A percentile compares a stretch with the other conserved stretches of the same genome.
Evolutionary conservation across 768 basidiomycete species (phyloP).

Genomic region (Pleurotus tuoliensis): DNA sequence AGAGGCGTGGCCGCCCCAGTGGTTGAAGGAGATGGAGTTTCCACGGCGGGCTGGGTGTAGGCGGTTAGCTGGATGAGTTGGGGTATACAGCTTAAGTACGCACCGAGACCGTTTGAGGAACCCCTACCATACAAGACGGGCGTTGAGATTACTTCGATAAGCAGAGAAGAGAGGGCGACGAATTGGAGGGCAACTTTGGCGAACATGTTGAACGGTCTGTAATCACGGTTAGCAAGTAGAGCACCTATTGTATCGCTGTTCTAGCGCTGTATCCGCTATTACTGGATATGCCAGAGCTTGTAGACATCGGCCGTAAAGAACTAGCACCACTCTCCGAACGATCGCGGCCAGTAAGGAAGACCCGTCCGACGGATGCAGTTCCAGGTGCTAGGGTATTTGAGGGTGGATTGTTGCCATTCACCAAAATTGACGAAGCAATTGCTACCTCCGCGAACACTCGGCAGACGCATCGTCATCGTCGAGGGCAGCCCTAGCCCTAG

Average conservation of each 20-base stretch:
- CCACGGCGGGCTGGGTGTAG: too few relatives aligned
- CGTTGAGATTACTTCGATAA: too few relatives aligned
- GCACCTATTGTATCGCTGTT: background rate
- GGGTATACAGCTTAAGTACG: too few relatives aligned
- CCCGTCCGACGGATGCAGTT: slow-evolving; percentile 34
- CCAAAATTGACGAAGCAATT: slow-evolving; percentile 28
- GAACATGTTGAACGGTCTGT: too few relatives aligned
- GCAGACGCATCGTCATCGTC: slow-evolving; percentile 39
- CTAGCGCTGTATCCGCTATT: slow-evolving; percentile 9
- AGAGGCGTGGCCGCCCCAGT: too few relatives aligned
- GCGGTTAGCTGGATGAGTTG: too few relatives aligned
- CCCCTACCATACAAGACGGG: too few relatives aligned
- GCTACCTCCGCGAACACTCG: slow-evolving; percentile 34
- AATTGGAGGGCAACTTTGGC: too few relatives aligned
- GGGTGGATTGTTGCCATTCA: slow-evolving; percentile 3
- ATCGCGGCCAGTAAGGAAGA: slow-evolving; percentile 12
- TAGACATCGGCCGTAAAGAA: slow-evolving; percentile 45
- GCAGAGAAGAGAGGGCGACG: too few relatives aligned
- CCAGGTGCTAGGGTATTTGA: slow-evolving; percentile 2
- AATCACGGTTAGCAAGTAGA: too few relatives aligned
- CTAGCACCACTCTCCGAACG: slow-evolving; percentile 14
- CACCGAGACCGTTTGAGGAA: too few relatives aligned
- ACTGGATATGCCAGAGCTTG: slow-evolving; percentile 35
- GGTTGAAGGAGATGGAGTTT: too few relatives aligned
- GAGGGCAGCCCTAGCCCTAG: slow-evolving; percentile 63